Conservation (phyloP, 768 basidiomycete genomes). For the Roridomyces roridus region DNA sequence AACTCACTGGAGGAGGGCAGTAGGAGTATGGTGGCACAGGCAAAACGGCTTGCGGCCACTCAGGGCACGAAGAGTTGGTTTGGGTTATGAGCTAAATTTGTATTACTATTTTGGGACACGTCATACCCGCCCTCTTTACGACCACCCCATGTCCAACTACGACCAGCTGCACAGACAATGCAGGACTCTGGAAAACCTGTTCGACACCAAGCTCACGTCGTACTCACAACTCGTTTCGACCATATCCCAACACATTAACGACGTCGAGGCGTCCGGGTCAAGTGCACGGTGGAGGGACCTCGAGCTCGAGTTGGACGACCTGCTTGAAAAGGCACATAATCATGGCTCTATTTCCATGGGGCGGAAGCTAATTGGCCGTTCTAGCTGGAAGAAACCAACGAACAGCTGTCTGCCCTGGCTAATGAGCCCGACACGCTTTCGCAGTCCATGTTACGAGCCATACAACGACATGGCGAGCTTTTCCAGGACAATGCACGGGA, state of each 20-base stretch:
- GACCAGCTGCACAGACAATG: constrained; percentile 92
- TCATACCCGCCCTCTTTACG: neutral
- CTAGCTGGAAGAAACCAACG: constrained; percentile 87
- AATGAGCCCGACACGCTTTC: constrained; percentile 76
- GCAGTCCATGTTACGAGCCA: constrained; percentile 84
- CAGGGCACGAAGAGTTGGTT: constrained; percentile 74
- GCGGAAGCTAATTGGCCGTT: constrained; percentile 23
- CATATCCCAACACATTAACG: constrained; percentile 58
- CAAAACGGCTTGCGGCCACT: constrained; percentile 66
- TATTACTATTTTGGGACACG: neutral
- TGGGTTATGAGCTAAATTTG: constrained; percentile 44
- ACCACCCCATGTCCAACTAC: constrained; percentile 69
- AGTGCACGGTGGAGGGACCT: constrained; percentile 80
- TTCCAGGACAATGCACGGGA: constrained; percentile 89
- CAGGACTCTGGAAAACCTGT: constrained; percentile 90
- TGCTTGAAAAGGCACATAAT: constrained; percentile 76
- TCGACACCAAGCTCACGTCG: constrained; percentile 89
- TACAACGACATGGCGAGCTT: constrained; percentile 90
- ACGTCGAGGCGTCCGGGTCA: constrained; percentile 75
- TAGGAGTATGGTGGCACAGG: constrained; percentile 70
- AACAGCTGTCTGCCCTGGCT: constrained; percentile 73
- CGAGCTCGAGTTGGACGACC: constrained; percentile 85
- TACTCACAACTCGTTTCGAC: constrained; percentile 86
- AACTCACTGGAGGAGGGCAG: constrained; percentile 71
- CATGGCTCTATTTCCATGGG: constrained; percentile 4